Evolutionary conservation across 345 rosid species (phyloP), one percentile per base, ranked within the genome.

Genomic region (Turritis glabra): DNA sequence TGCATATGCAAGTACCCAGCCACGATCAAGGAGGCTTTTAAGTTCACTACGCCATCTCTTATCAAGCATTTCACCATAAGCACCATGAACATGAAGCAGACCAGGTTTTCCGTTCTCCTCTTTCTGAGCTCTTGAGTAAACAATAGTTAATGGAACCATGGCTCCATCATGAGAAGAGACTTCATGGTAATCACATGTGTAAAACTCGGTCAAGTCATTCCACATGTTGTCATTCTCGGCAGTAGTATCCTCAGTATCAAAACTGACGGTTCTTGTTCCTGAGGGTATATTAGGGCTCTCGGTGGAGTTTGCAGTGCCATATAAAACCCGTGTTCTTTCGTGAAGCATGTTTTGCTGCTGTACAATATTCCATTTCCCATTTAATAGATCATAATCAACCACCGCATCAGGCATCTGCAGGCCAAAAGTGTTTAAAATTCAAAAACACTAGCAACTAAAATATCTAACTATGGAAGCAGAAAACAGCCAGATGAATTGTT

Each of bases 21-120:
- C 96, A 71, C 98, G 96, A 81, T 92, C 99, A 64, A 95, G 98
- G 53, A 95, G 94, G 84, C 98, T 92, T 80, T 95, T 95, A 74
- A 92, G 79, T 82, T 95, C 99, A 77, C 85, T 84, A 68, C 80
- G 85, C 98, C 98, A 95, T 63, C 97, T 80, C 79, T 95, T 95
- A 79, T 90, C 97, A 14, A 90, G 94, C 53, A 85, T 51, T 82
- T 95, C 98, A 56, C 98, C 98, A 67, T 87, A 92, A 79, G 99
- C 97, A 83, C 99, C 97, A 78, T 95, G 97, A 22, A 92, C 98
- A 62, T 87, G 94, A 80, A 95, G 91, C 64, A 95, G 80, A 33
- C 96, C 96, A 40, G 96, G 90, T 48, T 78, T 88, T 73, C 44
- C 46, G 32, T 72, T 85, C 50, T 74, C 83, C 54, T 72, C 77